These are phyloP conservation scores for Triticum turgidum DNA, from an alignment of 176 grass and related monocot genomes.

Conservation along the genomic window DNA sequence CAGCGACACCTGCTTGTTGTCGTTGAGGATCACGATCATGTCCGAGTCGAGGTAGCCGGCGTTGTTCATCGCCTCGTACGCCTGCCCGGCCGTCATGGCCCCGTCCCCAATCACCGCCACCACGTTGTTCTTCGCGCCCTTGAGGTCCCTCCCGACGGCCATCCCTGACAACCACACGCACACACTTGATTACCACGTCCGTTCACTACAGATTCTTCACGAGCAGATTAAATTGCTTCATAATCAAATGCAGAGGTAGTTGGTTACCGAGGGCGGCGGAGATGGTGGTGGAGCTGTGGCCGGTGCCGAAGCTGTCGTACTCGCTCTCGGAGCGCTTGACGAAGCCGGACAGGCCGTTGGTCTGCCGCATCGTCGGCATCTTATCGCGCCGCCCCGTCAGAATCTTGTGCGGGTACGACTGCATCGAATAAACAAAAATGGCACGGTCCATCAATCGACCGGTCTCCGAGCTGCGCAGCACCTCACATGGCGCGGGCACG, in stretches of 20 bases:
- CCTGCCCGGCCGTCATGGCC: conserved; percentile 96
- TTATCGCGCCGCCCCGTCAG: conserved; percentile 86
- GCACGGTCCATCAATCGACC: background rate
- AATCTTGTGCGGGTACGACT: conserved; percentile 99
- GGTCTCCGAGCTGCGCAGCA: background rate
- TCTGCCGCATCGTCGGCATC: conserved; percentile 97
- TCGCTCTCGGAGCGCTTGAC: conserved; percentile 88
- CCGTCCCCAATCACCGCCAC: conserved; percentile 95
- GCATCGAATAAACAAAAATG: conserved; percentile 21
- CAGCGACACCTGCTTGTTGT: conserved; percentile 98
- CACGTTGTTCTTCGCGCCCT: conserved; percentile 86
- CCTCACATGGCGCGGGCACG: conserved; percentile 29
- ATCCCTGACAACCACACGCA: conserved; percentile 46
- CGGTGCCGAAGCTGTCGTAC: conserved; percentile 89
- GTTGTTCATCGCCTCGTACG: conserved; percentile 99
- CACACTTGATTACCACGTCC: background rate
- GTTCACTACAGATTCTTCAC: no score
- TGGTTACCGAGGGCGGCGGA: conserved; percentile 78
- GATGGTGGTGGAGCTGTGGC: conserved; percentile 96
- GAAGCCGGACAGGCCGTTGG: conserved; percentile 83
- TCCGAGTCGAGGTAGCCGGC: conserved; percentile 95
- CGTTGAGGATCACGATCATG: conserved; percentile 99
- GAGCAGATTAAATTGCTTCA: background rate
- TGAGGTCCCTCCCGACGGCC: conserved; percentile 91
- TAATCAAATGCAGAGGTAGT: background rate